phyloP scores from a whole-genome alignment of 768 basidiomycete species.

The Phanerodontia chrysosporium region DNA sequence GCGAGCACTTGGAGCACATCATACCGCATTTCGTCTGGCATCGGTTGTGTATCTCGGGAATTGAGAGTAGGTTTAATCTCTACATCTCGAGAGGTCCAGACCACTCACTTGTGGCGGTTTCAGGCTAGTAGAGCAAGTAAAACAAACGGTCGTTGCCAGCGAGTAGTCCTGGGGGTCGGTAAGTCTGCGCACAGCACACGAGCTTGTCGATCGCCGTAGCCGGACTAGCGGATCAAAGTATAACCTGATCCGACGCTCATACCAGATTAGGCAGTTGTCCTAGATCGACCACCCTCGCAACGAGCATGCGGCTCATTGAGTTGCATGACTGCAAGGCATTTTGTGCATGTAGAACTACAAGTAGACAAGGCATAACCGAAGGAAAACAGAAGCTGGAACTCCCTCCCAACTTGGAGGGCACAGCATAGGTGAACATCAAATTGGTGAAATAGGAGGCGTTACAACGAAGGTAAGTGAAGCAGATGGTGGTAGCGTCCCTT shows the following conservation, averaged over 20 bases:
- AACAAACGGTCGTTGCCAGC: neutral
- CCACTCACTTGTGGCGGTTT: too few relatives aligned
- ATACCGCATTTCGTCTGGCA: neutral
- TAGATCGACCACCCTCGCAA: neutral
- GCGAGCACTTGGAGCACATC: slow-evolving; percentile 14
- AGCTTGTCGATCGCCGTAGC: too few relatives aligned
- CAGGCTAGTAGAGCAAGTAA: neutral
- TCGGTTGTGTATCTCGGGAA: neutral
- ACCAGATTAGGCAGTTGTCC: neutral
- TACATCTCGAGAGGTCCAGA: too few relatives aligned
- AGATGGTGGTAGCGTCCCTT: too few relatives aligned
- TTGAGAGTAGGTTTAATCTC: too few relatives aligned
- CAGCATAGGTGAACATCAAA: neutral
- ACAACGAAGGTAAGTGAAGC: neutral
- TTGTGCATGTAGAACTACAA: neutral
- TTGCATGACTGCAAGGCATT: too few relatives aligned
- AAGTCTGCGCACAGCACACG: too few relatives aligned
- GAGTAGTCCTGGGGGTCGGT: neutral
- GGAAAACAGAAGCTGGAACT: neutral
- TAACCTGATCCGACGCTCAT: neutral
- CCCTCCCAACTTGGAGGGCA: neutral
- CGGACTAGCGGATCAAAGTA: too few relatives aligned
- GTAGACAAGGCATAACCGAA: neutral
- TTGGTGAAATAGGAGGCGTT: neutral
- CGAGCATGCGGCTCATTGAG: too few relatives aligned